Evolutionary conservation across 108 stramenopile genomes (phyloP), one percentile per base, ranked within the genome.

Genomic region (Tribonema minus): DNA sequence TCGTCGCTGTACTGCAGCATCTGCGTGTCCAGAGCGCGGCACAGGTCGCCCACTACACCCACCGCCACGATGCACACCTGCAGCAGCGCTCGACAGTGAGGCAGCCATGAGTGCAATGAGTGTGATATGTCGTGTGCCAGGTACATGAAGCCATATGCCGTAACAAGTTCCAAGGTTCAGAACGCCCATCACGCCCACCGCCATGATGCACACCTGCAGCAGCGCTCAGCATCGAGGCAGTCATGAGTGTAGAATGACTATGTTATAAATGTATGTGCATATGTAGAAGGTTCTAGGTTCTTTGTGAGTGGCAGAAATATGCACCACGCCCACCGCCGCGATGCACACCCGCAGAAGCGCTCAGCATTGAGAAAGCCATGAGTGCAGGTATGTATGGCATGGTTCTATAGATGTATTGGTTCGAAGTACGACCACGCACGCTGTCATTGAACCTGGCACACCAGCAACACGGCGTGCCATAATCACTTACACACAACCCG

Each of bases 141-240:
- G 46, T 54, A 20, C 46, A 15, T 15, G 46, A 9, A 54, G 46
- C 20, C 46, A 54, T 54, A 54, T n/a, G n/a, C n/a, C n/a, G n/a
- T n/a, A n/a, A n/a, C n/a, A n/a, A n/a, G n/a, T n/a, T n/a, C n/a
- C n/a, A n/a, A n/a, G 89, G 72, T 91, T 86, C 20, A 96, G 89
- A 61, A 96, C 97, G 9, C 95, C 97, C 3, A 95, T 90, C 15
- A 93, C 89, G 3, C 94, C 94, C 28, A 95, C 94, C 25, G 94
- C 89, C 29, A 91, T 91, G 5, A 89, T 91, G 86, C 95, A 96
- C 31, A 96, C 91, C 65, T 93, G 90, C 46, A 54, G 46, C 46
- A 54, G 46, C 46, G 46, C 46, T 54, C 9, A 9, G 20, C 20
- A 20, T 20, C 20, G 20, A 15, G 20, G 46, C 46, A 54, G 46